Evolutionary conservation across 2,329 filamentous ascomycete genomes (phyloP).

Genomic region (Diaporthe nobilis): DNA sequence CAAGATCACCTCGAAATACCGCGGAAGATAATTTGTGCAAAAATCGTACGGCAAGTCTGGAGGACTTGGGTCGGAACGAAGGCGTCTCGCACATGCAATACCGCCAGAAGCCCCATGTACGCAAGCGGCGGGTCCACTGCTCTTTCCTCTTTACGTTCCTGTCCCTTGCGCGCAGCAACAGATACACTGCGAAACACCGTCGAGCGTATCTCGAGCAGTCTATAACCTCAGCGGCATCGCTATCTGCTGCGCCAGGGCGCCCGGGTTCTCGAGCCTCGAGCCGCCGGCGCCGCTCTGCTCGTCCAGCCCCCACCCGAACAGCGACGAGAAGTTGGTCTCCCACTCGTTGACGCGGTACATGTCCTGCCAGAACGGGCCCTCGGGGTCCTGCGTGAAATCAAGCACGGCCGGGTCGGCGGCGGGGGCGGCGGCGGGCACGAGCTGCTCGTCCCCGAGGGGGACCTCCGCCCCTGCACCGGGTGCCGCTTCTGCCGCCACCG

Average conservation of each 20-base stretch:
- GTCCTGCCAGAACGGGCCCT: conserved; percentile 38
- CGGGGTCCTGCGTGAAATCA: conserved; percentile 24
- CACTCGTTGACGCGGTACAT: conserved; percentile 27
- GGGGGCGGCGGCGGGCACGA: no score
- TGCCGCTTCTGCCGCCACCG: neutral
- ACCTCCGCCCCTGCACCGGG: neutral
- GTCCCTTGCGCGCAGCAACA: no score
- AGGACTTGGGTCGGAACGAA: neutral
- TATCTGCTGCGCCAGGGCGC: neutral
- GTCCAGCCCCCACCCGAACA: conserved; percentile 36
- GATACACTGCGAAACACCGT: neutral
- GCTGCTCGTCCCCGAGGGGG: neutral
- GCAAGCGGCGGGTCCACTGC: no score
- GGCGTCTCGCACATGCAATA: no score
- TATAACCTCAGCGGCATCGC: neutral
- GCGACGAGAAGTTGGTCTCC: conserved; percentile 34
- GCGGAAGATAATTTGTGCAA: neutral
- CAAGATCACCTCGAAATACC: neutral
- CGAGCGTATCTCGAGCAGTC: neutral
- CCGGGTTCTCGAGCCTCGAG: neutral
- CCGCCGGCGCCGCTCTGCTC: neutral
- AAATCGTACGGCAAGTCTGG: neutral
- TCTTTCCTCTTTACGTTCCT: no score
- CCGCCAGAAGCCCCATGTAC: no score
- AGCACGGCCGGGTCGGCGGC: neutral